phyloP scores from a whole-genome alignment of 768 basidiomycete genomes.

The Russula olivacea region DNA sequence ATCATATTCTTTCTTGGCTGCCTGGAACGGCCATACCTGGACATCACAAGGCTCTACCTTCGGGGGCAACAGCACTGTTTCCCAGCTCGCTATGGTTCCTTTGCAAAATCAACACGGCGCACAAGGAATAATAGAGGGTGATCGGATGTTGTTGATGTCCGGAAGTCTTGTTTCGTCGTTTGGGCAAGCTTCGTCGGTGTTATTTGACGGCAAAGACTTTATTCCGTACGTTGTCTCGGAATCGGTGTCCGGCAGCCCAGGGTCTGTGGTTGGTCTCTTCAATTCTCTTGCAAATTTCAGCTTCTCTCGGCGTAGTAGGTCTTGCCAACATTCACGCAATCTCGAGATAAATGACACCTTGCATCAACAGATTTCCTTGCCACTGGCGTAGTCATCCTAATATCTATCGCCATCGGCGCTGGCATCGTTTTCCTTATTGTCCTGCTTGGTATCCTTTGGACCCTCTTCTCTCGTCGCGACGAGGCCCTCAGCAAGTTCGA shows the following conservation, averaged over 20 bases:
- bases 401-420: conserved; percentile 94
- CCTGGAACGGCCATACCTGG: conserved; percentile 86
- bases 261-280: conserved; percentile 73
- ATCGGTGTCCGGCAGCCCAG: conserved; percentile 57
- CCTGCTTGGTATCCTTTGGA: conserved; percentile 82
- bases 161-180: conserved; percentile 62
- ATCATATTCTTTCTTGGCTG: conserved; percentile 62
- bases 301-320: conserved; percentile 65
- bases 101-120: conserved; percentile 66
- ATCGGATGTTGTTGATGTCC: conserved; percentile 88
- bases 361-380: conserved; percentile 69
- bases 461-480: conserved; percentile 76
- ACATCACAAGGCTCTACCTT: conserved; percentile 53
- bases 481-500: conserved; percentile 64
- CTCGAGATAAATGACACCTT: conserved; percentile 20
- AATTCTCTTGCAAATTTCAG: conserved; percentile 73
- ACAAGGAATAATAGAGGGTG: conserved; percentile 67
- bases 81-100: conserved; percentile 88
- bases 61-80: conserved; percentile 54
- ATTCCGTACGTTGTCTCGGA: conserved; percentile 78
- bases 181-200: conserved; percentile 75
- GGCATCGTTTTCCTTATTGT: conserved; percentile 88
- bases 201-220: conserved; percentile 80
- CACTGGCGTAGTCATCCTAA: conserved; percentile 88
- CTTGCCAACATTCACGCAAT: conserved; percentile 7